Evolutionary conservation across 1,139 yeast genomes (phyloP), one percentile per base, ranked within the genome.

Genomic region (Taphrina communis): DNA sequence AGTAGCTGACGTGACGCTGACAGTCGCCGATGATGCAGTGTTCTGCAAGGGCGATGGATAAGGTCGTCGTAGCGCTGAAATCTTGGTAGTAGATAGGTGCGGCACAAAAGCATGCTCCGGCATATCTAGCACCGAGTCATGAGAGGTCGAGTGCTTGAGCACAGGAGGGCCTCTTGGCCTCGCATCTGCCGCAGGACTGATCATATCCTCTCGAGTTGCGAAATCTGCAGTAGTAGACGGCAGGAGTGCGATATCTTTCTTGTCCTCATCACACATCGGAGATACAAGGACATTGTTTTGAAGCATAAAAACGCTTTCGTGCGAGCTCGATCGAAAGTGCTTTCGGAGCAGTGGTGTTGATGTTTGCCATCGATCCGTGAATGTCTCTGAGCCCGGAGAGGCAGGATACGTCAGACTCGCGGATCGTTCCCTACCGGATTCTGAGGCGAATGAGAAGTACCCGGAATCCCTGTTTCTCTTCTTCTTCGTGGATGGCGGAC

Each of bases 371-470:
- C 8, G 35, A 8, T 53, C 58, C 12, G 21, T 12, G 21, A 38
- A 53, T 8, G 17, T 36, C 7, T 39, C 50, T 14, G 50, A 14
- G 38, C 50, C 9, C 11, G 67, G 67, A 7, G 67, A 53, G 8
- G 61, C 41, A 8, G 60, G 67, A 46, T 55, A 51, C 2, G 48
- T 21, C 36, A 31, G 38, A 6, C 59, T 50, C 11, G 61, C n/a
- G 5, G 67, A 63, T 17, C 67, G 31, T n/a, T 63, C 67, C 17
- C 67, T 48, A 14, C 55, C 51, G 4, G 51, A 17, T 1, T 42
- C 51, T 19, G 62, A 58, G 8, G 60, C 48, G 52, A 63, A 36
- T 7, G 67, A 63, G 61, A 63, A 63, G 39, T 63, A 63, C 12
- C 67, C 67, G 5, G 67, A 63, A 55, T 63, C 67, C 11, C 61